A percentile compares a stretch with the other conserved stretches of the same genome.
Conservation (phyloP, 192 early-diverging fungal genomes). For the Coemansia aciculifera region DNA sequence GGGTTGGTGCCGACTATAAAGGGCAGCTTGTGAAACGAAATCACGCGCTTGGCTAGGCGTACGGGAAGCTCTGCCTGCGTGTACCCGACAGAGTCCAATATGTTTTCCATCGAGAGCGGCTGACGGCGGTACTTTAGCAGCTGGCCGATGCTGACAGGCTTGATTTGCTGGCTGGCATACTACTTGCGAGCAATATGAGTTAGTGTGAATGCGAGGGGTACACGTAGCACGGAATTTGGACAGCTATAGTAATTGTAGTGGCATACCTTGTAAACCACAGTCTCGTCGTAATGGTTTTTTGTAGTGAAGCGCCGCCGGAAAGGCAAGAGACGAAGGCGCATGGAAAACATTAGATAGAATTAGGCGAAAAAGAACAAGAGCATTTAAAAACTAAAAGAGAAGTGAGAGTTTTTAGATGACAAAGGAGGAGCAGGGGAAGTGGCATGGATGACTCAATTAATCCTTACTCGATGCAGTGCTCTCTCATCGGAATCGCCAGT, state of each 20-base stretch:
- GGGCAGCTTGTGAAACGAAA: conserved; percentile 83
- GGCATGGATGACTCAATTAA: not conserved
- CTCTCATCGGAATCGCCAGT: conserved; percentile 78
- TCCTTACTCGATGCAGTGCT: conserved; percentile 21
- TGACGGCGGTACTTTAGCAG: conserved; percentile 74
- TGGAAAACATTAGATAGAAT: too few species aligned
- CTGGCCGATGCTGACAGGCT: conserved; percentile 74
- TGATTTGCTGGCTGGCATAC: conserved; percentile 49
- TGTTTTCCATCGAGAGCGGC: conserved; percentile 55
- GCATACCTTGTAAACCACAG: conserved; percentile 40
- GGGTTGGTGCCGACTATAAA: conserved; percentile 98
- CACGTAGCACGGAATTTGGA: not conserved
- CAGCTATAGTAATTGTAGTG: not conserved
- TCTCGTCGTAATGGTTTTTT: conserved; percentile 52
- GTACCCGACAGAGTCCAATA: conserved; percentile 64
- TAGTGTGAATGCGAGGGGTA: not conserved
- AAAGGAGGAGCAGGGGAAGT: not conserved
- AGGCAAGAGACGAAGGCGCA: not conserved
- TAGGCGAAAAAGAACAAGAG: too few species aligned
- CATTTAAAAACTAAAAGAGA: not conserved
- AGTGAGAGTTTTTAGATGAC: too few species aligned
- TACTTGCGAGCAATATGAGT: not conserved
- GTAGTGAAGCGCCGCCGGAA: conserved; percentile 13
- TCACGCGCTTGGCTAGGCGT: conserved; percentile 82
- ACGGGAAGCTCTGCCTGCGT: conserved; percentile 82